phyloP scores from a whole-genome alignment of 169 alveolate genomes.

The Plasmodium gaboni region DNA sequence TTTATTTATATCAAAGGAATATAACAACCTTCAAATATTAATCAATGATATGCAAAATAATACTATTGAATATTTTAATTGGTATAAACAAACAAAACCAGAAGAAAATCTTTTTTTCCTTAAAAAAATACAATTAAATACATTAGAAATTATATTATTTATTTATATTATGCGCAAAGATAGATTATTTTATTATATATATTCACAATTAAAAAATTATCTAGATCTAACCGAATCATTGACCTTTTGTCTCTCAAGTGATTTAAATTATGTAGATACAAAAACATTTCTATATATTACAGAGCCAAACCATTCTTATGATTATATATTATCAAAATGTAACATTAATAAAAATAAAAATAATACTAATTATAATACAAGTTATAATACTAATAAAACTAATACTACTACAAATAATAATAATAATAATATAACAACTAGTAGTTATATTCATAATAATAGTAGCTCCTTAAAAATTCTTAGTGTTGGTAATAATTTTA shows the following conservation, averaged over 20 bases:
- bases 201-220: conserved; percentile 22
- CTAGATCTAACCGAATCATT: conserved; percentile 55
- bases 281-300: conserved; percentile 60
- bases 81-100: conserved; percentile 50
- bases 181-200: conserved; percentile 46
- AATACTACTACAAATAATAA: conserved; percentile 1
- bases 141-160: conserved; percentile 55
- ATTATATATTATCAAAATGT: conserved; percentile 22
- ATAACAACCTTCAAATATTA: conserved; percentile 13
- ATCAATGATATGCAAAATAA: conserved; percentile 45
- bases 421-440: background rate
- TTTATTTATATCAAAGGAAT: conserved; percentile 28
- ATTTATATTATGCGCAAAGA: conserved; percentile 63
- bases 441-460: background rate
- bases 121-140: conserved; percentile 21
- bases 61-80: conserved; percentile 43
- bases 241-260: conserved; percentile 18
- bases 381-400: no score
- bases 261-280: conserved; percentile 59
- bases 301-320: conserved; percentile 13
- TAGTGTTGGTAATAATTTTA: conserved; percentile 66
- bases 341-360: conserved; percentile 20
- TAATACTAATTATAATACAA: no score
- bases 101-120: conserved; percentile 62
- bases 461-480: conserved; percentile 38